phyloP scores from a whole-genome alignment of 441 rosid species.

The Pelargonium exstipulatum region DNA sequence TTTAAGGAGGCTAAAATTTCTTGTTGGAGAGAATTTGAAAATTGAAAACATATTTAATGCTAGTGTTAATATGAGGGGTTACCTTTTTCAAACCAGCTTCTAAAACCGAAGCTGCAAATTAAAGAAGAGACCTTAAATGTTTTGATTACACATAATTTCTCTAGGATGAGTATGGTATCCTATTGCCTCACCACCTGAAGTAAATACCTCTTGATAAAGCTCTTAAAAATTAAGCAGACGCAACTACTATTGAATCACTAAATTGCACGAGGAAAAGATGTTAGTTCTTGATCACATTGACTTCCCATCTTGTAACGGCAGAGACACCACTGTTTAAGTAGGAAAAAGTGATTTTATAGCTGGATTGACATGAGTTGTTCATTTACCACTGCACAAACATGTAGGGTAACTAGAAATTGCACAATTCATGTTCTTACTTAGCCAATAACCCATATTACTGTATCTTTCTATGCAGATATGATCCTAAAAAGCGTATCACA shows the following conservation, averaged over 20 bases:
- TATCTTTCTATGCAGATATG: conserved; percentile 33
- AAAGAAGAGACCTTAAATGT: neutral
- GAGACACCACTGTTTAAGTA: too few relatives aligned
- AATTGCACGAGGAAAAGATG: neutral
- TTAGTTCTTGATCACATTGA: too few relatives aligned
- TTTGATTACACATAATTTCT: neutral
- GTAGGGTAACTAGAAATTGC: too few relatives aligned
- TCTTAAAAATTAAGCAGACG: too few relatives aligned
- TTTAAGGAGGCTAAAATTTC: neutral
- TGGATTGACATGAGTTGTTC: too few relatives aligned
- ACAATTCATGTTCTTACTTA: too few relatives aligned
- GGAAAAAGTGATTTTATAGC: too few relatives aligned
- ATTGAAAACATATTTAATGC: neutral
- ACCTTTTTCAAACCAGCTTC: too few relatives aligned
- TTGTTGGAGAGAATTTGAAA: neutral
- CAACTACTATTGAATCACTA: too few relatives aligned
- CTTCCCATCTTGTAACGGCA: too few relatives aligned
- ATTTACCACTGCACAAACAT: too few relatives aligned
- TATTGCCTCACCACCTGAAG: neutral
- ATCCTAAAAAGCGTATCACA: conserved; percentile 84
- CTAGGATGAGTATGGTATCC: neutral
- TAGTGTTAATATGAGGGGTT: neutral
- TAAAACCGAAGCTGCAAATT: neutral
- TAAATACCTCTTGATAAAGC: too few relatives aligned
- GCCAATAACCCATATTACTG: neutral